Base-by-base conservation (phyloP, 306 rosid species). In the Castanopsis chinensis region DNA sequence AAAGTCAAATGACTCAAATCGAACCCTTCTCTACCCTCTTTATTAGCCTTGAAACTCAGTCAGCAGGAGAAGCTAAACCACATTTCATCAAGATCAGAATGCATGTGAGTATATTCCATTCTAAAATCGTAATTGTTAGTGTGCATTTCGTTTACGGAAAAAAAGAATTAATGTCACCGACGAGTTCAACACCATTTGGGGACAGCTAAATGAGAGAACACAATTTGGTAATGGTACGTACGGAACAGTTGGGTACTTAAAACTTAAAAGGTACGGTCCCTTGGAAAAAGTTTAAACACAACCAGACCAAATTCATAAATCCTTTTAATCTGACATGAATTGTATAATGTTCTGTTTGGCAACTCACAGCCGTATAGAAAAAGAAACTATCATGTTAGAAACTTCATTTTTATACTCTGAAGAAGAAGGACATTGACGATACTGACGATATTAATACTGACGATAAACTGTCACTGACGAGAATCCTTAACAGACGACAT, bases 221-320 rank as follows among this genome's bases (percentile, higher is more conserved):
- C 73, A 57, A 59, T 41, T 41, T 41, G 58, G 72, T 79, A 65
- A 7, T 41, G 58, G 72, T 79, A 65, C 71, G 92, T 89, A 89
- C 87, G 90, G 92, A 82, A 58, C 58, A 78, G 25, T 3, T 51
- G 55, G 77, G 45, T 41, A 67, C 45, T n/a, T 32, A 23, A 18
- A 81, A 67, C 45, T n/a, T 32, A 23, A 13, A 81, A 73, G 88
- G 88, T 59, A 86, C 87, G n/a, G 77, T 77, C 69, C 84, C 80
- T 80, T 78, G 52, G 21, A 10, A 73, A 76, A 76, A 73, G 14
- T 23, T 20, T n/a, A 21, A 21, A 25, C 45, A 41, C 45, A 58
- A 1, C 5, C 64, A 10, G 33, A 59, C 65, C 30, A 58, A 32
- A 64, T 12, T 43, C 69, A 30, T 68, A 25, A 35, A 35, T 53